phyloP scores from a whole-genome alignment of 73 alveolate genomes.

The Paramecium tetraurelia region DNA sequence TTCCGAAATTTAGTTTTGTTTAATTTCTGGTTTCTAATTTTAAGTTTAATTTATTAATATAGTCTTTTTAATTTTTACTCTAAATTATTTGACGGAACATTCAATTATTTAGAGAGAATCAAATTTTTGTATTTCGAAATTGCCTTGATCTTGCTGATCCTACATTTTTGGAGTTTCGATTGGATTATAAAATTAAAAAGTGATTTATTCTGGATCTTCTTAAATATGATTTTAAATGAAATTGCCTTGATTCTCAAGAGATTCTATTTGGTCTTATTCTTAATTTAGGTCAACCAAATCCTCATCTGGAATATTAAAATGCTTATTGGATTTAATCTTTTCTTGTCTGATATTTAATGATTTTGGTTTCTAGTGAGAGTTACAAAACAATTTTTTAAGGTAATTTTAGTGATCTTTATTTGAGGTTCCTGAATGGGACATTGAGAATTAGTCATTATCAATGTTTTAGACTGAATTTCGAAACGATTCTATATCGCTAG shows the following conservation, averaged over 20 bases:
- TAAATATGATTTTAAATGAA: background rate
- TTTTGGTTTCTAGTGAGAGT: background rate
- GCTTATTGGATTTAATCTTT: background rate
- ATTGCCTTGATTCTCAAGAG: background rate
- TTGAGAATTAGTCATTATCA: background rate
- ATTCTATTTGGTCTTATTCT: background rate
- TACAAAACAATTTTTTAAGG: background rate
- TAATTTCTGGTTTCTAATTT: background rate
- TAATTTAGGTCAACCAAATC: background rate
- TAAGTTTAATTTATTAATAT: background rate
- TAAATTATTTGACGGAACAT: background rate
- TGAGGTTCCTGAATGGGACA: background rate
- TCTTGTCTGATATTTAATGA: background rate
- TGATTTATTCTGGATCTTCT: background rate
- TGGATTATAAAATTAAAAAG: too few species aligned
- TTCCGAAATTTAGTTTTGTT: background rate
- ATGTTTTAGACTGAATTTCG: background rate
- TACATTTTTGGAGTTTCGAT: background rate
- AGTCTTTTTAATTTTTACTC: background rate
- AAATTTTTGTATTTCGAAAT: background rate
- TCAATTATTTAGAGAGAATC: background rate
- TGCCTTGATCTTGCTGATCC: background rate
- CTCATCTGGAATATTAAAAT: background rate
- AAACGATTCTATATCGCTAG: background rate
- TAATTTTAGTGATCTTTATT: background rate